Base-by-base conservation (phyloP, 108 stramenopile species). In the Nannochloropsis gaditana region DNA sequence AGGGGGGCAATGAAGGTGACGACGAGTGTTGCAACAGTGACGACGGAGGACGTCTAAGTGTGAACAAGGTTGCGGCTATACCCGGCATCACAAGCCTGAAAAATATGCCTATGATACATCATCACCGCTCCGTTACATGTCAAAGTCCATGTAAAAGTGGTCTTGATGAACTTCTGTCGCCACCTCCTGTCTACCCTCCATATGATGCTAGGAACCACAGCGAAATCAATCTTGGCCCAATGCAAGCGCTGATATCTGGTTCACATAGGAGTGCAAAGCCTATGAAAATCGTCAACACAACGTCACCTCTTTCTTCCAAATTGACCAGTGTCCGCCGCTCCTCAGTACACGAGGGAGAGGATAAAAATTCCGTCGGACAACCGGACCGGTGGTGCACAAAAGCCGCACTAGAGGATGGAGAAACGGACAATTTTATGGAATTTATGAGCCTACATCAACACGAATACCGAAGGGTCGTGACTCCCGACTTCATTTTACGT, bases 331-430 rank as follows among this genome's bases (percentile, higher is more conserved):
- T 73, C n/a, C 59, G 59, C 59, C 59, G 59, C n/a, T 73, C 59
- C 3, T 73, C 59, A n/a, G 59, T n/a, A 4, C 59, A n/a, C 19
- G 59, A 73, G n/a, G 59, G 59, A 73, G 19, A 73, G n/a, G 59
- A 73, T 15, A 6, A n/a, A n/a, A n/a, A n/a, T 15, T 73, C 59
- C 59, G 59, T 3, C 19, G 59, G 19, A 73, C 19, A n/a, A 73
- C 19, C 59, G 4, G 59, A 73, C 3, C 59, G 59, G 59, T 73
- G 59, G 59, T n/a, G 59, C 59, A 73, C 59, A 4, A 73, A 73
- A n/a, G 59, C 59, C 19, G 59, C 59, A n/a, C n/a, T 73, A n/a
- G 59, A 73, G n/a, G 59, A 73, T n/a, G 59, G 59, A n/a, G 59
- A 73, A 6, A n/a, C n/a, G 2, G 59, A 73, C 6, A 15, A 73